Evolutionary conservation across 148 eudicot genomes (phyloP).

Genomic region (Chenopodium suecicum): DNA sequence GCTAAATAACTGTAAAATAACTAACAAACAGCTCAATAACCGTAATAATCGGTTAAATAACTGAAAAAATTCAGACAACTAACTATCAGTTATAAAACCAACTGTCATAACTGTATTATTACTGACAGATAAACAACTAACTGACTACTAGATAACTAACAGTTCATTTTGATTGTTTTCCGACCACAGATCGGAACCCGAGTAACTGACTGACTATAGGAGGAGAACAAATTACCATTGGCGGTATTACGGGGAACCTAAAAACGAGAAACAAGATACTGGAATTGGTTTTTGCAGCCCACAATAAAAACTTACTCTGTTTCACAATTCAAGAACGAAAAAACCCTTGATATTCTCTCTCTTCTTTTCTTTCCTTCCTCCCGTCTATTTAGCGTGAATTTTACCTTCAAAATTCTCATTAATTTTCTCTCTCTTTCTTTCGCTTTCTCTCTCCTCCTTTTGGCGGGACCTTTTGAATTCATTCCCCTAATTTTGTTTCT

Average conservation of each 20-base stretch:
- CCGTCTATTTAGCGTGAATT: neutral
- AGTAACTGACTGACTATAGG: neutral
- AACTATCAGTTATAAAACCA: no score
- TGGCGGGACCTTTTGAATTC: slow-evolving; percentile 33
- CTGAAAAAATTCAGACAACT: no score
- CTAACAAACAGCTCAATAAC: neutral
- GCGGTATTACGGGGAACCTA: slow-evolving; percentile 6
- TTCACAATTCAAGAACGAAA: no score
- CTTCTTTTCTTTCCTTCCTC: neutral
- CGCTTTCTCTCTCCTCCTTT: slow-evolving; percentile 1
- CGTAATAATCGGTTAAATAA: no score
- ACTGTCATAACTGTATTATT: neutral
- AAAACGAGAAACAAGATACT: neutral
- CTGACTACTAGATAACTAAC: neutral
- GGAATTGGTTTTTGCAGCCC: no score
- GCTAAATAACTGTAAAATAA: no score
- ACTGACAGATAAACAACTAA: neutral
- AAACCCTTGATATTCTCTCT: neutral
- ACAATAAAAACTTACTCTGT: no score
- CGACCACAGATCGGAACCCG: no score
- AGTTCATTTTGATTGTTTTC: neutral
- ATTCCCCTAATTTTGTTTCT: neutral
- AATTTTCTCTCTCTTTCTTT: no score
- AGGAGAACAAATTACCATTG: neutral
- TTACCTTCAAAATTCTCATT: neutral